Evolutionary conservation across 352 stramenopile species (phyloP).

Genomic region (Globisporangium canariense): DNA sequence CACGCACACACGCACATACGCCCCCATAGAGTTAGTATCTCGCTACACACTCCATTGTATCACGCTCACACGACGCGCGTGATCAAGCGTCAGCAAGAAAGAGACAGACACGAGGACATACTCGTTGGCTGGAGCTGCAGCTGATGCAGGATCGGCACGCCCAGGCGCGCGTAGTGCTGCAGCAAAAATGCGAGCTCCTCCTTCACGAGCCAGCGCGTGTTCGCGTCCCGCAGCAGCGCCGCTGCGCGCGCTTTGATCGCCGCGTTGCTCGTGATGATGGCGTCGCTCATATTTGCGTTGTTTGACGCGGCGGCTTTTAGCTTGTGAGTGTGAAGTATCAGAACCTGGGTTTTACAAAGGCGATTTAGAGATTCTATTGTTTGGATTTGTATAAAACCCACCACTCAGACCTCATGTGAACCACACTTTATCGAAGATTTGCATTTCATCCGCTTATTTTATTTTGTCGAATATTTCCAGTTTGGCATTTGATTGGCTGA

Average conservation of each 20-base stretch:
- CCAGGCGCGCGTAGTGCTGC: slow-evolving; percentile 40
- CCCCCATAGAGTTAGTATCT: neutral
- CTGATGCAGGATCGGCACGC: slow-evolving; percentile 36
- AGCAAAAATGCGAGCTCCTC: slow-evolving; percentile 80
- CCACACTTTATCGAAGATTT: too few species aligned
- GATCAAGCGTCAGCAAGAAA: neutral
- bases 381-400: too few species aligned
- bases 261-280: neutral
- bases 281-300: neutral
- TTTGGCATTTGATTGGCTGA: too few species aligned
- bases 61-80: neutral
- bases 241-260: slow-evolving; percentile 30
- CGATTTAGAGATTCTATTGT: too few species aligned
- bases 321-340: neutral
- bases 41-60: neutral
- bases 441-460: too few species aligned
- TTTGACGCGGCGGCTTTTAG: neutral
- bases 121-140: slow-evolving; percentile 54
- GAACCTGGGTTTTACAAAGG: too few species aligned
- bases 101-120: slow-evolving; percentile 24
- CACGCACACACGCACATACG: neutral
- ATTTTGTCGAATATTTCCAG: too few species aligned
- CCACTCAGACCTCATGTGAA: too few species aligned
- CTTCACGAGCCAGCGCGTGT: slow-evolving; percentile 76
- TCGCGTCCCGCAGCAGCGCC: slow-evolving; percentile 41